Base-by-base conservation (phyloP, 495 filamentous ascomycete genomes). In the Penicillium macrosclerotiorum region DNA sequence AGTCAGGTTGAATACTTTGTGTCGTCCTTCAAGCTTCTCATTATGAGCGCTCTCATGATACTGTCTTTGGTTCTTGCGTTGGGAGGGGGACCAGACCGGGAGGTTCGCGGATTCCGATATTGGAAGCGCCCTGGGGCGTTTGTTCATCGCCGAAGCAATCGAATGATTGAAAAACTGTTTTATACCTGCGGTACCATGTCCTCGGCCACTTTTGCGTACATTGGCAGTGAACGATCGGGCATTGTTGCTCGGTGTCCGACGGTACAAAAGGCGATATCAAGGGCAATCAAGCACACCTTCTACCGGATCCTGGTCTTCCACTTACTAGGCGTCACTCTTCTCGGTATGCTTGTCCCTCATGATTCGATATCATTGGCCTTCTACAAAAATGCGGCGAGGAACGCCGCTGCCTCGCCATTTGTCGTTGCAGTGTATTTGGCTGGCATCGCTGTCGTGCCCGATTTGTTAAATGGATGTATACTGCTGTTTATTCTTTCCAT, bases 301-400 rank as follows among this genome's bases (percentile, higher is more conserved):
- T 90, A 84, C 65, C 84, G 90, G 24, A 88, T 94, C 50, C 48
- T 85, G 47, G 74, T 92, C 62, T 89, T 94, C 71, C 92, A 93
- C 65, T 59, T 79, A 32, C 54, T 80, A 18, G 66, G 68, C 0
- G 57, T 81, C 27, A 67, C 74, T 30, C 47, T 71, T 2, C 42
- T 83, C 6, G 75, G 76, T n/a, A 72, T 80, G 66, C 62, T 79
- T 11, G 69, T 81, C 1, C 77, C 78, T 5, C 76, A 76, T 45
- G 64, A 81, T 51, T 65, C 64, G 18, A 16, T 27, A 0, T 47
- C 67, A 0, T 71, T 93, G 3, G 52, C 71, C 9, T 67, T 64
- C 8, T 24, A 45, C 18, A 36, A 47, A 8, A 56, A 55, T 2
- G 45, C 52, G 0, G 49, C 52, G 3, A 60, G 60, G 14, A 54